Evolutionary conservation across 768 basidiomycete genomes (phyloP), one percentile per base, ranked within the genome.

Genomic region (Daedaleopsis sinensis): DNA sequence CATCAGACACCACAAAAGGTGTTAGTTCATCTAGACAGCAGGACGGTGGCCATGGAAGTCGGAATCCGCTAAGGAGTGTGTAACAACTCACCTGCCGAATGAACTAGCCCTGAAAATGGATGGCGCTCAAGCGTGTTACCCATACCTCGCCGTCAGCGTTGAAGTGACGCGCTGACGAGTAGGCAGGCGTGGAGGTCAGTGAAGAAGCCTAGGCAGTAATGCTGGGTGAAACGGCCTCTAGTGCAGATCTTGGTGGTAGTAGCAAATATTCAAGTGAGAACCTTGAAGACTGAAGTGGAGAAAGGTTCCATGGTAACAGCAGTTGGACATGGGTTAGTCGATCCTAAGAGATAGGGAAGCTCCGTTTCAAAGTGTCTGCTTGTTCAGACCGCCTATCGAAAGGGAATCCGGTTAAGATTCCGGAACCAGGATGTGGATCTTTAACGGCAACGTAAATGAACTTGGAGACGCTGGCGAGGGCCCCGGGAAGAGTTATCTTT

Each of bases 31-130:
- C 83, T 84, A 88, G 85, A 90, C 88, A 90, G 87, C 88, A 88
- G 87, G 86, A 88, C 83, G 84, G 87, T 89, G 87, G 86, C 84
- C 87, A 89, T 88, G 85, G 87, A 89, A 88, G 87, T 88, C 84
- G 82, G 84, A 88, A 88, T 77, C 87, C 84, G 84, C 87, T 88
- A 88, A 88, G 87, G 86, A 88, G 85, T 88, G 86, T 88, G 86
- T 87, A 87, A 88, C 86, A 88, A 89, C 87, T 89, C 86, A 89
- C 87, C 88, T 88, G 88, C 88, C 85, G 86, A 90, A 90, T 87
- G 84, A 88, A 89, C 87, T 89, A 87, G 87, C 88, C 88, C 86
- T 89, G 85, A 89, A 89, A 89, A 89, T 89, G 87, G 88, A 89
- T 89, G 88, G 88, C 87, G 87, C 88, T 90, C 82, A 88, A 89